A percentile compares a stretch with the other conserved stretches of the same genome.
phyloP scores from a whole-genome alignment of 495 filamentous ascomycete genomes.

The Letharia columbiana region DNA sequence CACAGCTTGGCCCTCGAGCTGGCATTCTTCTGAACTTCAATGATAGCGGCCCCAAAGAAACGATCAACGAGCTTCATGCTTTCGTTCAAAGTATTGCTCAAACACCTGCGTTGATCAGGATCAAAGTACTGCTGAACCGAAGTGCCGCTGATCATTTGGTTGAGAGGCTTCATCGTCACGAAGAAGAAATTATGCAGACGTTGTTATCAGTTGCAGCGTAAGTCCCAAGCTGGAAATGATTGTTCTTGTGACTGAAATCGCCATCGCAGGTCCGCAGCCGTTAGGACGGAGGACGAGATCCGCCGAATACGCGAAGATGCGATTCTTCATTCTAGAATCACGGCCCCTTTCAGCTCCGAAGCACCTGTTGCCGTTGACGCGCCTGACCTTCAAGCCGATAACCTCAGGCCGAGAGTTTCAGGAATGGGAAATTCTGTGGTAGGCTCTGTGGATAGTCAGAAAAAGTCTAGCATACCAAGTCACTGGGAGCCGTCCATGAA shows the following conservation, averaged over 20 bases:
- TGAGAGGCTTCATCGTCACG: slow-evolving; percentile 4
- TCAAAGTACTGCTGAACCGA: slow-evolving; percentile 5
- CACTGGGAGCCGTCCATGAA: not conserved
- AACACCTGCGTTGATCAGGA: not conserved
- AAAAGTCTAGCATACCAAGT: not conserved
- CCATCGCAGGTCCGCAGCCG: slow-evolving; percentile 5
- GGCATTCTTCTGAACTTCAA: slow-evolving; percentile 7
- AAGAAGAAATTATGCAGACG: slow-evolving; percentile 9
- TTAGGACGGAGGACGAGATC: slow-evolving; percentile 8
- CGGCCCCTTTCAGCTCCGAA: slow-evolving; percentile 4
- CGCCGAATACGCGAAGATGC: slow-evolving; percentile 4
- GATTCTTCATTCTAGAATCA: slow-evolving; percentile 8
- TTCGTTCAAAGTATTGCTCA: slow-evolving; percentile 5
- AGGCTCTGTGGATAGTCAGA: slow-evolving; percentile 2
- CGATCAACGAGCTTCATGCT: slow-evolving; percentile 5
- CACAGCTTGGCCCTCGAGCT: slow-evolving; percentile 1
- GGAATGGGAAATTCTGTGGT: not conserved
- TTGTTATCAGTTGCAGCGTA: not conserved
- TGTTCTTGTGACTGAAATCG: not conserved
- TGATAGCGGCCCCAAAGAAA: slow-evolving; percentile 6
- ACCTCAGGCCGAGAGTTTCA: not conserved
- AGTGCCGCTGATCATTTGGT: slow-evolving; percentile 3
- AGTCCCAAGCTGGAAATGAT: not conserved
- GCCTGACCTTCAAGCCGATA: slow-evolving; percentile 1
- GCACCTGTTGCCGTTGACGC: slow-evolving; percentile 7